Evolutionary conservation across 352 stramenopile genomes (phyloP).

Genomic region (Phytophthora ramorum): DNA sequence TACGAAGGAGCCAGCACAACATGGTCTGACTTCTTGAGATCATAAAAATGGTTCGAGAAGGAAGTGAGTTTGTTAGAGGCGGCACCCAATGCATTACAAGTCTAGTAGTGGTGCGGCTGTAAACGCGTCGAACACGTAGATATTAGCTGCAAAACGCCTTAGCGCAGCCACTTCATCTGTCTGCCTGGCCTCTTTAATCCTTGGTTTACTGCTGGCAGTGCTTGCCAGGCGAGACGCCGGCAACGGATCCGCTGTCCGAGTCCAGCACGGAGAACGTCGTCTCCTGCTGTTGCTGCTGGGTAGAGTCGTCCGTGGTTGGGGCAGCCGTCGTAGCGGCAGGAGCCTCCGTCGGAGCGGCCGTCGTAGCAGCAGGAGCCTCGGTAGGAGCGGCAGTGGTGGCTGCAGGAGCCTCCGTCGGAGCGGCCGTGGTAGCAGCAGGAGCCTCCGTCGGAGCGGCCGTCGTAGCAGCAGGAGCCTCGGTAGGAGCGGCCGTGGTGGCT

Average conservation of each 20-base stretch:
- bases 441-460: constrained; percentile 8
- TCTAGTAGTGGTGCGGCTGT: constrained; percentile 20
- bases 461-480: constrained; percentile 16
- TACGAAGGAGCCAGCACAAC: no score
- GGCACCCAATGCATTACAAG: constrained; percentile 17
- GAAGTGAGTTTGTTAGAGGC: background rate
- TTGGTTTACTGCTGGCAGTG: constrained; percentile 35
- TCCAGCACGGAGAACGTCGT: constrained; percentile 21
- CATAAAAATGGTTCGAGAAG: background rate
- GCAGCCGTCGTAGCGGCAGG: background rate
- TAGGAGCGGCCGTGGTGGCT: constrained; percentile 3
- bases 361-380: constrained; percentile 1
- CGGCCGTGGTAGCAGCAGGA: background rate
- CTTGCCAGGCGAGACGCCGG: constrained; percentile 21
- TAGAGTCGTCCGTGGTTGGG: constrained; percentile 7
- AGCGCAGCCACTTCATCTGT: constrained; percentile 8
- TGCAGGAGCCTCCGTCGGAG: constrained; percentile 1
- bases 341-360: constrained; percentile 5
- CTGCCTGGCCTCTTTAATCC: constrained; percentile 3
- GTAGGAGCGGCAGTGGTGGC: constrained; percentile 5
- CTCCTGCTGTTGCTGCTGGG: constrained; percentile 24
- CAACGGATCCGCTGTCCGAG: constrained; percentile 14
- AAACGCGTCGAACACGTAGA: constrained; percentile 19
- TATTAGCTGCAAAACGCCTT: constrained; percentile 24
- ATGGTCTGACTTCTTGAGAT: background rate